A percentile compares a stretch with the other conserved stretches of the same genome.
phyloP scores from a whole-genome alignment of 106 monocot genomes.

The Dactylorhiza incarnata region DNA sequence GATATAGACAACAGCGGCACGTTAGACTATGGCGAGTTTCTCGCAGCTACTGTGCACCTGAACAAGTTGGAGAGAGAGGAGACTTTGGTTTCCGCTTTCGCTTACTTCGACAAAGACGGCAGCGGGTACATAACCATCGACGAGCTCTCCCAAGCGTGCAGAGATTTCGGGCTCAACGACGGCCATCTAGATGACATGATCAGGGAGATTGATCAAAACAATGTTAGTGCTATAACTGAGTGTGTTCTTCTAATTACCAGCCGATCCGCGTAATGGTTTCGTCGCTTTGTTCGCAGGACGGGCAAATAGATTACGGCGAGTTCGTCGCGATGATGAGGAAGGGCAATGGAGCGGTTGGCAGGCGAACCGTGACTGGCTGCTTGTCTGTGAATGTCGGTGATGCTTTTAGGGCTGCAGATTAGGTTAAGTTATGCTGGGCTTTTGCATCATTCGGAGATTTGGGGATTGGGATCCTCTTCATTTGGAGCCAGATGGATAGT shows the following conservation, averaged over 20 bases:
- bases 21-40: slow-evolving; percentile 66
- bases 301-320: slow-evolving; percentile 14
- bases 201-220: slow-evolving; percentile 65
- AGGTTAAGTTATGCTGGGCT: too few species aligned
- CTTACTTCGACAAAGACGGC: slow-evolving; percentile 20
- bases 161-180: slow-evolving; percentile 46
- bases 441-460: too few species aligned
- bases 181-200: slow-evolving; percentile 61
- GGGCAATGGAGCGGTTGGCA: slow-evolving; percentile 32
- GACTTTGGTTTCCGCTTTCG: slow-evolving; percentile 44
- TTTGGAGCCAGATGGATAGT: too few species aligned
- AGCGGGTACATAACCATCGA: slow-evolving; percentile 59
- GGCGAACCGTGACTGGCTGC: slow-evolving; percentile 48
- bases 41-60: slow-evolving; percentile 62
- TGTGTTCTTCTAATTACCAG: neutral
- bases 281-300: slow-evolving; percentile 16
- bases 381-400: slow-evolving; percentile 45
- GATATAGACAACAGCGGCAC: slow-evolving; percentile 73
- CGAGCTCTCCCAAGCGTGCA: slow-evolving; percentile 57
- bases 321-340: slow-evolving; percentile 46
- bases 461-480: too few species aligned
- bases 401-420: slow-evolving; percentile 23
- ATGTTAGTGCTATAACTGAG: slow-evolving; percentile 16
- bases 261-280: neutral
- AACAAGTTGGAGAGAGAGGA: slow-evolving; percentile 69